Percentiles rank a stretch among this genome's conserved stretches.
Evolutionary conservation across 345 rosid genomes (phyloP).

Genomic region (Arabidopsis suecica): DNA sequence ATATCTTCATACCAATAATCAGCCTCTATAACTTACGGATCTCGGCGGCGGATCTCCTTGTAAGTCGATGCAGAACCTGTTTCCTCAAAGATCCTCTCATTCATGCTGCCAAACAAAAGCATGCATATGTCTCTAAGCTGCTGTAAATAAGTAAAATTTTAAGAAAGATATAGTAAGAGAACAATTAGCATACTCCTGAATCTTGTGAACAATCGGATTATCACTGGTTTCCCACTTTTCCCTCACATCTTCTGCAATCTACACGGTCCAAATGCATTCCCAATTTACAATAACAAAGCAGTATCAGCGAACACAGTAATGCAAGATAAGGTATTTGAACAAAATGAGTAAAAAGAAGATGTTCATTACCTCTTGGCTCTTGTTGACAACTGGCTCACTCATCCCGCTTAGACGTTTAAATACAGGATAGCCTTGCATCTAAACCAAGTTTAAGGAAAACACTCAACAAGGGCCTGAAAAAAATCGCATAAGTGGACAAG

Average conservation of each 20-base stretch:
- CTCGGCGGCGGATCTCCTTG: slow-evolving; percentile 85
- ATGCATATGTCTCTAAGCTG: slow-evolving; percentile 18
- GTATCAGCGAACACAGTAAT: not conserved
- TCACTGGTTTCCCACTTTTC: slow-evolving; percentile 99
- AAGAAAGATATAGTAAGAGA: slow-evolving; percentile 9
- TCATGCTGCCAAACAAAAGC: slow-evolving; percentile 63
- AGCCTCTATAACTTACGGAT: slow-evolving; percentile 69
- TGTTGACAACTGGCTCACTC: slow-evolving; percentile 87
- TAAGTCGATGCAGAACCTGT: slow-evolving; percentile 85
- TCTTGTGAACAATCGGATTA: slow-evolving; percentile 88
- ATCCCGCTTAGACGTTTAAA: slow-evolving; percentile 70
- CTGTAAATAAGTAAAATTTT: not conserved
- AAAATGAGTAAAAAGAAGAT: slow-evolving; percentile 13
- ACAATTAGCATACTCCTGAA: slow-evolving; percentile 75
- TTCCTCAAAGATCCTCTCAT: slow-evolving; percentile 81
- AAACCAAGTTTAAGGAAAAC: slow-evolving; percentile 12
- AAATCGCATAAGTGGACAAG: slow-evolving; percentile 13
- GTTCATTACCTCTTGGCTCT: slow-evolving; percentile 81
- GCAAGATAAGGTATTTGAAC: slow-evolving; percentile 10
- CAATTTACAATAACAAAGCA: slow-evolving; percentile 23
- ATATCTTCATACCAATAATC: slow-evolving; percentile 20
- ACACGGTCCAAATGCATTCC: slow-evolving; percentile 42
- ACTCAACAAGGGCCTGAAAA: slow-evolving; percentile 23
- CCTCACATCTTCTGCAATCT: slow-evolving; percentile 91
- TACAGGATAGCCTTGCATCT: slow-evolving; percentile 79